Conservation (phyloP, 495 filamentous ascomycete species). For the Massariosphaeria phaeospora region DNA sequence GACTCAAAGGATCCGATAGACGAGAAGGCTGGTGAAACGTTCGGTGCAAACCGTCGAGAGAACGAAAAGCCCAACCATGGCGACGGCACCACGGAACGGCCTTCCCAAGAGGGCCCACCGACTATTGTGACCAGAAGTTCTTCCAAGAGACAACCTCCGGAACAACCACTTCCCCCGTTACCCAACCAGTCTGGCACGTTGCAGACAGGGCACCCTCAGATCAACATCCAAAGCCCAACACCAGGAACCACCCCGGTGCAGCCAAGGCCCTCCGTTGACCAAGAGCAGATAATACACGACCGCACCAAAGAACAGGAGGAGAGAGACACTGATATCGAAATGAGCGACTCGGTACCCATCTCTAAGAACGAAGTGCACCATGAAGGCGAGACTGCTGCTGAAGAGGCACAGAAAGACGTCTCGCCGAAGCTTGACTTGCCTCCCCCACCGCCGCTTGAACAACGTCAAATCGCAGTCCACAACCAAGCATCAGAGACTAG, state of each 20-base stretch:
- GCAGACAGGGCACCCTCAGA: slow-evolving; percentile 26
- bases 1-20: slow-evolving; percentile 55
- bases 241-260: slow-evolving; percentile 35
- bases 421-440: slow-evolving; percentile 43
- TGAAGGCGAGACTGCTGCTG: slow-evolving; percentile 16
- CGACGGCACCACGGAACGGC: slow-evolving; percentile 32
- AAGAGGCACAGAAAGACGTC: slow-evolving; percentile 36
- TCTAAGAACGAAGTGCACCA: slow-evolving; percentile 37
- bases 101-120: slow-evolving; percentile 21
- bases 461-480: slow-evolving; percentile 41
- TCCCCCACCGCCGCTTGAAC: slow-evolving; percentile 57
- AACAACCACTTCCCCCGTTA: slow-evolving; percentile 30
- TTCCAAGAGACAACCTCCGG: slow-evolving; percentile 23
- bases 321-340: slow-evolving; percentile 57
- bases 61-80: slow-evolving; percentile 32
- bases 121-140: slow-evolving; percentile 22
- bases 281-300: slow-evolving; percentile 42
- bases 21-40: slow-evolving; percentile 47
- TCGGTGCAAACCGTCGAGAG: slow-evolving; percentile 20
- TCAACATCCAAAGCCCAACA: slow-evolving; percentile 37
- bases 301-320: slow-evolving; percentile 44
- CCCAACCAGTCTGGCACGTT: slow-evolving; percentile 21
- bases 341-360: slow-evolving; percentile 52
- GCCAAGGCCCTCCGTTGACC: slow-evolving; percentile 31
- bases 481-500: slow-evolving; percentile 31